Evolutionary conservation across 306 rosid species (phyloP), one percentile per base, ranked within the genome.

Genomic region (Citrullus amarus): DNA sequence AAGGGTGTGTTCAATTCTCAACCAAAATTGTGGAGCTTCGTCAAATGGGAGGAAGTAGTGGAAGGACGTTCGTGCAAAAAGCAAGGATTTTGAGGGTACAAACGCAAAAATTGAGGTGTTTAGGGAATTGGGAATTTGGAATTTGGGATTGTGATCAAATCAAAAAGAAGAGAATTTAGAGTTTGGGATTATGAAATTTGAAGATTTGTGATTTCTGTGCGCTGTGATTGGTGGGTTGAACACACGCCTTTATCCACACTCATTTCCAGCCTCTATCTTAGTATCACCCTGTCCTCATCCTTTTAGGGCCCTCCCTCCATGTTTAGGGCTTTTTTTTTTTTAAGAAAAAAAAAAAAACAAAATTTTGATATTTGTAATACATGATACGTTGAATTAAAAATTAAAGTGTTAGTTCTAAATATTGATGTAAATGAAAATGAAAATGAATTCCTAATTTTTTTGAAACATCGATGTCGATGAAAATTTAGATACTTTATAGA

Each of bases 171-270:
- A 16, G 57, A 17, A 53, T 53, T 16, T 53, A 17, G n/a, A 53
- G 15, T 53, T 25, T 8, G 16, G 39, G 75, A 69, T 32, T 57
- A 25, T 32, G 72, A 61, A n/a, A 30, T 39, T 68, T 83, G 78
- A 70, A 61, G 36, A 77, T 54, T 80, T 83, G 77, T 79, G 96
- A 91, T 91, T 87, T 88, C 90, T 88, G 4, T 72, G 86, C n/a
- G 32, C 34, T 86, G 86, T 87, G 86, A 93, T 93, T 93, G 97
- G 98, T 20, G 58, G 83, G 46, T 81, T 74, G 74, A 79, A 43
- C 6, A 43, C 97, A 76, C 92, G 93, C 86, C 86, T 93, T 90
- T 91, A 93, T 93, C 98, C 97, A 88, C 93, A 88, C 91, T 87
- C 92, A 30, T 70, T 86, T 53, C 11, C 43, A 38, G 34, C 81